These are phyloP conservation scores for Erysimum cheiri DNA, from an alignment of 441 rosid species.

Conservation along the genomic window DNA sequence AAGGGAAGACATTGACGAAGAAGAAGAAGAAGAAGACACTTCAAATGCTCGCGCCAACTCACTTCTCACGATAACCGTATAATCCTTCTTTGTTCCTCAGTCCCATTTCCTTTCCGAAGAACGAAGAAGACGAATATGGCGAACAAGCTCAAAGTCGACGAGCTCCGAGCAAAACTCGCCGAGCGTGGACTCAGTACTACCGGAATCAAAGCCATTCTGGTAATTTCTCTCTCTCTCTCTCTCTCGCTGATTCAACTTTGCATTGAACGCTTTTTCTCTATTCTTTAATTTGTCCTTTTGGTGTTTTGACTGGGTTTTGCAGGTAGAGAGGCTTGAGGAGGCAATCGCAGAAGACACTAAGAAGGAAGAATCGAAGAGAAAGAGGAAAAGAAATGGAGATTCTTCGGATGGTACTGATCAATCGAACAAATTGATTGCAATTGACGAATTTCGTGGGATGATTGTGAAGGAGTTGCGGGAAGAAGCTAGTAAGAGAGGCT, in stretches of 20 bases:
- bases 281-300: not conserved
- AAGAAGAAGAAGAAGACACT: conserved; percentile 16
- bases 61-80: conserved; percentile 19
- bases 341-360: conserved; percentile 50
- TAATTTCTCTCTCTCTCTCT: conserved; percentile 20
- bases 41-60: conserved; percentile 39
- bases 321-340: conserved; percentile 68
- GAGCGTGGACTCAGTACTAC: conserved; percentile 63
- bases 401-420: conserved; percentile 34
- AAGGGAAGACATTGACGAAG: conserved; percentile 36
- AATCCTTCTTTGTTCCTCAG: not conserved
- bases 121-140: conserved; percentile 49
- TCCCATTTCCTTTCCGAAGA: not conserved
- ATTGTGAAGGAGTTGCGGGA: conserved; percentile 68
- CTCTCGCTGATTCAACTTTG: not conserved
- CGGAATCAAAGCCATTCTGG: conserved; percentile 65
- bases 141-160: conserved; percentile 60
- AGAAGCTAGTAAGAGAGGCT: conserved; percentile 59
- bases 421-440: conserved; percentile 53
- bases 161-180: conserved; percentile 66
- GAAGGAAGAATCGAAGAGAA: conserved; percentile 34
- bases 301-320: not conserved
- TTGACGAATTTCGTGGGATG: conserved; percentile 56
- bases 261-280: not conserved
- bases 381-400: conserved; percentile 55